These are phyloP conservation scores for Erigeron philadelphicus DNA, from an alignment of 140 eudicot genomes.

Conservation along the genomic window DNA sequence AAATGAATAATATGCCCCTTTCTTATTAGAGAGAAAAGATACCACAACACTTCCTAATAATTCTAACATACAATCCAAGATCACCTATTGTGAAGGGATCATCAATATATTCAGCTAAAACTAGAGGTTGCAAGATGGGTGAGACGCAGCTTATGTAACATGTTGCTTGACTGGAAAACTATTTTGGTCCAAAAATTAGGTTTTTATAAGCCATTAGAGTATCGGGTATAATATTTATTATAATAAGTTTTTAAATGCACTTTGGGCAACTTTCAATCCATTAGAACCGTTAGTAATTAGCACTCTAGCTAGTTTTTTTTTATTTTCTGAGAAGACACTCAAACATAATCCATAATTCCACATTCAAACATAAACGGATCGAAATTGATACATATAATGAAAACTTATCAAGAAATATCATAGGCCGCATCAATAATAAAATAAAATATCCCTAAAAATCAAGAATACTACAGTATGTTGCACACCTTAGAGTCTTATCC, in stretches of 20 bases:
- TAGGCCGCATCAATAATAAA: conserved; percentile 9
- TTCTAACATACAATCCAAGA: neutral
- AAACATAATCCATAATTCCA: neutral
- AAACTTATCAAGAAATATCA: neutral
- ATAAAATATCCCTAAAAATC: conserved; percentile 2
- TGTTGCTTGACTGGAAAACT: neutral
- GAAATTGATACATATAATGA: neutral
- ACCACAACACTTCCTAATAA: neutral
- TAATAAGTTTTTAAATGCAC: neutral
- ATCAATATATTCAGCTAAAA: neutral
- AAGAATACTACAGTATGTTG: neutral
- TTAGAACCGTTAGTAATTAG: neutral
- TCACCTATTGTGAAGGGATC: neutral
- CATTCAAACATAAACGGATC: neutral
- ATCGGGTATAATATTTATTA: neutral
- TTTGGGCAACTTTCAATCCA: neutral
- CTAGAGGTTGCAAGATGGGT: neutral
- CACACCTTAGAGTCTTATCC: conserved; percentile 81
- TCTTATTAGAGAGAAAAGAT: neutral
- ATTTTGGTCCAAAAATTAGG: neutral
- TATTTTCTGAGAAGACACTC: neutral
- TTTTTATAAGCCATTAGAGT: neutral
- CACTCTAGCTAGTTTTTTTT: neutral
- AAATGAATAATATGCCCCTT: neutral
- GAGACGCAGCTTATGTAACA: neutral